Evolutionary conservation across 495 filamentous ascomycete species (phyloP), one percentile per base, ranked within the genome.

Genomic region (Aspergillus coremiiformis): DNA sequence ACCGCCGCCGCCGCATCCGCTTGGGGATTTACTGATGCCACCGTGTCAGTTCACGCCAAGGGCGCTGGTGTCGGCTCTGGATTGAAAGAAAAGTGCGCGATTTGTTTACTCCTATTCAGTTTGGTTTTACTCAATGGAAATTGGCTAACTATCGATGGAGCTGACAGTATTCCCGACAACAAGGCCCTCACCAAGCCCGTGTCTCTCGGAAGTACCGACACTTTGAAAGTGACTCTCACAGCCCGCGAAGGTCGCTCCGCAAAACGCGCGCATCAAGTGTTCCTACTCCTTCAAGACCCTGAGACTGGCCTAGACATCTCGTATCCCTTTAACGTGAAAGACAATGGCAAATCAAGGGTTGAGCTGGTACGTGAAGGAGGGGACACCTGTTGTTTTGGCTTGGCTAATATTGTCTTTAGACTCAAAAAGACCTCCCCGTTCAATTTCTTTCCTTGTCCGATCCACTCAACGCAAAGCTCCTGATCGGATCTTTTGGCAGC

Each of bases 211-310:
- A 67, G 73, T 47, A 68, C 78, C 49, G 89, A 96, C 58, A 83
- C 81, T 32, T 78, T 97, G 59, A 95, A 93, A 72, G 70, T 98
- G 52, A 69, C 80, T 52, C 73, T 97, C 51, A 93, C 89, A 30
- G 73, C 89, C 5, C 86, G 84, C 60, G 88, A 96, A 67, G 83
- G 80, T 58, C 81, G 82, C 63, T 84, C 84, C 55, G 75, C 81
- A 10, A 91, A 87, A 69, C 80, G 86, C 47, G 89, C 93, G 52
- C 93, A 98, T 68, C 93, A 98, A 66, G 89, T 90, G 2, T 96
- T 95, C 70, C 78, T 98, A 15, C 76, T 90, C 5, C 71, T 97
- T 33, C 81, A 82, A 54, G 90, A 96, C 54, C 70, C 79, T 2
- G 70, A 77, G 15, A 84, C 81, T 23, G 86, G 86, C 19, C 73